phyloP scores from a whole-genome alignment of 805 yeast genomes.

The Starmerella vaccinii region DNA sequence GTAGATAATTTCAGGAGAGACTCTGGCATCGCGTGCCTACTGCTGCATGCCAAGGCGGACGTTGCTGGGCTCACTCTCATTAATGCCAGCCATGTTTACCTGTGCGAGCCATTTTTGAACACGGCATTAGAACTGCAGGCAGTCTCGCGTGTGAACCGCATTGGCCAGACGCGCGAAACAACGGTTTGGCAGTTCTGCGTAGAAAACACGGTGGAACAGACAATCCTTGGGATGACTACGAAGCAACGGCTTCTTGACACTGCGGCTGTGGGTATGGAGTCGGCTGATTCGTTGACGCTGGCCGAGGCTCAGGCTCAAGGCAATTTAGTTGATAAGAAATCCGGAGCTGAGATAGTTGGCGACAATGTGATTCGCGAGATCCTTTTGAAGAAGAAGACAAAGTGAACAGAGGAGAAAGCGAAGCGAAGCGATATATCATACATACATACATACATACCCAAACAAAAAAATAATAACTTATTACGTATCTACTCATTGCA shows the following conservation, averaged over 20 bases:
- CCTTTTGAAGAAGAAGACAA: slow-evolving; percentile 5
- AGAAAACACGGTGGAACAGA: slow-evolving; percentile 77
- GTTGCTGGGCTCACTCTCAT: slow-evolving; percentile 74
- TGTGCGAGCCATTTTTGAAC: slow-evolving; percentile 88
- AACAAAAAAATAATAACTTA: no score
- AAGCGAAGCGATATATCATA: no score
- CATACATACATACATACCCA: no score
- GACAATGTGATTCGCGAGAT: slow-evolving; percentile 15
- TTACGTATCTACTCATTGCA: not conserved
- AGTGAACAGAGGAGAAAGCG: not conserved
- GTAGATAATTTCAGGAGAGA: slow-evolving; percentile 36
- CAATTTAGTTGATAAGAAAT: slow-evolving; percentile 17
- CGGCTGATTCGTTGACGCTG: slow-evolving; percentile 19
- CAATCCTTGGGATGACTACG: slow-evolving; percentile 61
- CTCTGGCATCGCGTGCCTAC: slow-evolving; percentile 63
- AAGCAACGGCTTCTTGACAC: slow-evolving; percentile 41
- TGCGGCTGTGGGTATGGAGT: slow-evolving; percentile 18
- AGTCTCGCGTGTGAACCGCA: slow-evolving; percentile 79
- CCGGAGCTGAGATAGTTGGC: slow-evolving; percentile 23
- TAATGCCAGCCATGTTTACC: slow-evolving; percentile 83
- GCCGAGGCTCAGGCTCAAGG: slow-evolving; percentile 16
- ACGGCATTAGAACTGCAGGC: slow-evolving; percentile 85
- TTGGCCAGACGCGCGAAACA: slow-evolving; percentile 75
- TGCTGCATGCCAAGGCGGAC: slow-evolving; percentile 74
- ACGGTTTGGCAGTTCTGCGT: slow-evolving; percentile 89